phyloP scores from a whole-genome alignment of 2,329 filamentous ascomycete genomes.

The Aspergillus uvarum region DNA sequence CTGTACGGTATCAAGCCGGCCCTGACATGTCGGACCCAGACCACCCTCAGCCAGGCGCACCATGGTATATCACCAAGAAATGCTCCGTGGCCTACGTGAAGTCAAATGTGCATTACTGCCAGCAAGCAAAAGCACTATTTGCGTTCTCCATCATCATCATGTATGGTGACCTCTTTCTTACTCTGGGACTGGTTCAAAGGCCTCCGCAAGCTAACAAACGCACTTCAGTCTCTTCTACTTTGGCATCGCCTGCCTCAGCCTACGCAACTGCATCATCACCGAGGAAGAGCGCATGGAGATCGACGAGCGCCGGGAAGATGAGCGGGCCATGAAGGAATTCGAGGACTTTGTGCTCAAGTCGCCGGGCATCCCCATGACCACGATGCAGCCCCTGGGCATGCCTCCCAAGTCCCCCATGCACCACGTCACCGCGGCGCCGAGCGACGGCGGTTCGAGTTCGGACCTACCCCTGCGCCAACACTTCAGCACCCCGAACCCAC shows the following conservation, averaged over 20 bases:
- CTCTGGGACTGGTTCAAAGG: too few relatives aligned
- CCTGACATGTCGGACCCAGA: slow-evolving; percentile 59
- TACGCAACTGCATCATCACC: slow-evolving; percentile 49
- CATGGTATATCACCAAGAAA: slow-evolving; percentile 64
- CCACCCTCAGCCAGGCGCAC: slow-evolving; percentile 55
- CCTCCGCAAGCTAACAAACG: slow-evolving; percentile 13
- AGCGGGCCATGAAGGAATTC: slow-evolving; percentile 41
- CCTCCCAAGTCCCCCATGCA: slow-evolving; percentile 40
- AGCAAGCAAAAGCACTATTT: slow-evolving; percentile 60
- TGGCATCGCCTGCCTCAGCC: slow-evolving; percentile 48
- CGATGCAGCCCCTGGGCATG: slow-evolving; percentile 29
- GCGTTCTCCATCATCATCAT: slow-evolving; percentile 57
- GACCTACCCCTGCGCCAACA: slow-evolving; percentile 44
- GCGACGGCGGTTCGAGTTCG: slow-evolving; percentile 21
- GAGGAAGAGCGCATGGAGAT: slow-evolving; percentile 37
- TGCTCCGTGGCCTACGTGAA: slow-evolving; percentile 53
- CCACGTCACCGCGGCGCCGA: neutral
- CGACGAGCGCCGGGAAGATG: slow-evolving; percentile 37
- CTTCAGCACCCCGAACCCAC: slow-evolving; percentile 26
- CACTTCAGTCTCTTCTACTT: slow-evolving; percentile 50
- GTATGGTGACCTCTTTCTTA: slow-evolving; percentile 43
- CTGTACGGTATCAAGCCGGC: slow-evolving; percentile 56
- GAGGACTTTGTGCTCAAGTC: slow-evolving; percentile 44
- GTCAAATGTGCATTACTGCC: slow-evolving; percentile 54
- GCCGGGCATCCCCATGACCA: slow-evolving; percentile 35